phyloP scores from a whole-genome alignment of 2,329 filamentous ascomycete genomes.

The Trichoderma arundinaceum region DNA sequence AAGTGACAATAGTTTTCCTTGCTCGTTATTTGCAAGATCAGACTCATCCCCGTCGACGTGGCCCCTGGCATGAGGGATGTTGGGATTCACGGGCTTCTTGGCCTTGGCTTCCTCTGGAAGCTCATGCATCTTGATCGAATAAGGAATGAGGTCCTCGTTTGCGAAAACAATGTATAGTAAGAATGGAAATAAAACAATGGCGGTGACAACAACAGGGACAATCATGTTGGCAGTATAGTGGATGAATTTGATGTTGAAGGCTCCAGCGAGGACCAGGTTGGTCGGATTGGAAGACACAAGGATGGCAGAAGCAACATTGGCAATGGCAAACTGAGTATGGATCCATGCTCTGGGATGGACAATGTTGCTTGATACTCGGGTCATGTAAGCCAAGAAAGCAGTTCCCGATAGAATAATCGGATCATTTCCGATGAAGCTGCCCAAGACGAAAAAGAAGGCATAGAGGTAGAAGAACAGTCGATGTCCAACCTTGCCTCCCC shows the following conservation, averaged over 20 bases:
- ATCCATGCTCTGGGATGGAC: slow-evolving; percentile 75
- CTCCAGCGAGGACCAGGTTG: slow-evolving; percentile 74
- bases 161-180: slow-evolving; percentile 72
- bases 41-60: slow-evolving; percentile 58
- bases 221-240: slow-evolving; percentile 80
- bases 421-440: slow-evolving; percentile 74
- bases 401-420: slow-evolving; percentile 77
- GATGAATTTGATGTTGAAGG: slow-evolving; percentile 74
- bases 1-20: slow-evolving; percentile 63
- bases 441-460: slow-evolving; percentile 71
- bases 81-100: slow-evolving; percentile 70
- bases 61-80: slow-evolving; percentile 70
- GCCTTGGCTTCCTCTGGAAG: slow-evolving; percentile 62
- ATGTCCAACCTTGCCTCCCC: slow-evolving; percentile 70
- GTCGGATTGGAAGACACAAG: slow-evolving; percentile 80
- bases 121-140: slow-evolving; percentile 70
- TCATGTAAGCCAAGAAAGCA: slow-evolving; percentile 78
- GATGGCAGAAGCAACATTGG: slow-evolving; percentile 76
- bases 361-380: slow-evolving; percentile 74
- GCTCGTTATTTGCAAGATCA: slow-evolving; percentile 51
- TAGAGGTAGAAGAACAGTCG: slow-evolving; percentile 75
- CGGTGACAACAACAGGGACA: slow-evolving; percentile 72
- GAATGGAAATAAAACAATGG: slow-evolving; percentile 70
- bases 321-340: slow-evolving; percentile 71
- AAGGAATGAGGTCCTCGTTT: slow-evolving; percentile 66